Evolutionary conservation across 2,329 filamentous ascomycete genomes (phyloP).

Genomic region (Ophiocordyceps polyrhachis-furcata): DNA sequence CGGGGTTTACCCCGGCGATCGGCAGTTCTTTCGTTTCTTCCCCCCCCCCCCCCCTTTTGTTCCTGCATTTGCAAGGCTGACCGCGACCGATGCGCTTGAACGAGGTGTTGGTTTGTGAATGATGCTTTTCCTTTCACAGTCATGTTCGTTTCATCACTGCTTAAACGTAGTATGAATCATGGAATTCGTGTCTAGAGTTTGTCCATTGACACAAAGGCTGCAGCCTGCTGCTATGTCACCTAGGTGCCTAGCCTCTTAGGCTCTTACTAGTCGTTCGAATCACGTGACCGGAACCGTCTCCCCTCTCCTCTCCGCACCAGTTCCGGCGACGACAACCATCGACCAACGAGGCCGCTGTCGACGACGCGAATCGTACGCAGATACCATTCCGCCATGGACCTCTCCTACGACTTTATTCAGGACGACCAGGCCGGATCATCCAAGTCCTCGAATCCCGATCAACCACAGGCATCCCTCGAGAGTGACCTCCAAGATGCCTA

Average conservation of each 20-base stretch:
- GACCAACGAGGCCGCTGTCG: neutral
- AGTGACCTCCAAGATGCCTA: slow-evolving; percentile 88
- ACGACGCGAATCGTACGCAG: neutral
- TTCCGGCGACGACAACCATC: neutral
- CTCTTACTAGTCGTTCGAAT: too few relatives aligned
- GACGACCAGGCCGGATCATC: slow-evolving; percentile 40
- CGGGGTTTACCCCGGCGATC: neutral
- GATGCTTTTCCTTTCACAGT: too few relatives aligned
- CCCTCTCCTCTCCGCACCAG: too few relatives aligned
- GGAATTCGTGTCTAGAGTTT: too few relatives aligned
- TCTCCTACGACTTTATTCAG: slow-evolving; percentile 92
- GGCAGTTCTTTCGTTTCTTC: neutral
- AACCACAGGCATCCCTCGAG: slow-evolving; percentile 44
- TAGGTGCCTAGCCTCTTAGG: too few relatives aligned
- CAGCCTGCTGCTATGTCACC: too few relatives aligned
- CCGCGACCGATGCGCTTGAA: too few relatives aligned
- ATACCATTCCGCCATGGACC: slow-evolving; percentile 49
- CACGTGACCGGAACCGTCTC: too few relatives aligned
- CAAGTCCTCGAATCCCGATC: slow-evolving; percentile 20
- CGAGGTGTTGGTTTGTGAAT: too few relatives aligned
- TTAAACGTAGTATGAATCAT: too few relatives aligned
- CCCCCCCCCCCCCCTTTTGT: neutral
- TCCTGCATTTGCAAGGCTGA: neutral
- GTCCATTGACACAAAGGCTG: too few relatives aligned
- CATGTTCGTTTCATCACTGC: too few relatives aligned